A percentile compares a stretch with the other conserved stretches of the same genome.
These are phyloP conservation scores for Leptographium wingfieldii DNA, from an alignment of 2,329 filamentous ascomycete genomes.

Conservation along the genomic window DNA sequence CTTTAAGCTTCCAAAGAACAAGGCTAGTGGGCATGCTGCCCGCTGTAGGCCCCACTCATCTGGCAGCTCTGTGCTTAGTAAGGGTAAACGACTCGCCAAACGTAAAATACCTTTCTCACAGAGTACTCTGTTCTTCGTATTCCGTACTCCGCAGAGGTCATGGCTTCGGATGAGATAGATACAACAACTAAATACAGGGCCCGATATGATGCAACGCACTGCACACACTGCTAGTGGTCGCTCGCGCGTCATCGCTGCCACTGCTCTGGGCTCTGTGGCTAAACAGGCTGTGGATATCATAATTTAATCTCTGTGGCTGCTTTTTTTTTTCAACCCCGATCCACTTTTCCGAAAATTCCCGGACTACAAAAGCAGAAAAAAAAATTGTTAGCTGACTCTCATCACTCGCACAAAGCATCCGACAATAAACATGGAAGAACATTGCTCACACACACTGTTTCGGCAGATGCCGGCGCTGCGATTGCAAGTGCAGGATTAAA, in stretches of 20 bases:
- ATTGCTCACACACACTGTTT: not conserved
- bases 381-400: not conserved
- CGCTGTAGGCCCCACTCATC: not conserved
- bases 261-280: not conserved
- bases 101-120: too few relatives aligned
- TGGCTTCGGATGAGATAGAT: too few relatives aligned
- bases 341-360: constrained; percentile 4
- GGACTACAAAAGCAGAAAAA: constrained; percentile 2
- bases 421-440: not conserved
- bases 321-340: not conserved
- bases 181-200: not conserved
- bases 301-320: not conserved
- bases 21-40: not conserved
- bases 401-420: not conserved
- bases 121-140: too few relatives aligned
- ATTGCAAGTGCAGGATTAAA: not conserved
- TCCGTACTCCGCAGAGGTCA: too few relatives aligned
- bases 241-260: too few relatives aligned
- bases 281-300: not conserved
- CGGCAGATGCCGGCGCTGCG: not conserved
- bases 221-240: too few relatives aligned
- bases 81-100: too few relatives aligned
- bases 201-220: not conserved
- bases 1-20: not conserved
- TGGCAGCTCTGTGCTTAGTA: not conserved